phyloP scores from a whole-genome alignment of 345 rosid species.

The Eucalyptus shirleyi region DNA sequence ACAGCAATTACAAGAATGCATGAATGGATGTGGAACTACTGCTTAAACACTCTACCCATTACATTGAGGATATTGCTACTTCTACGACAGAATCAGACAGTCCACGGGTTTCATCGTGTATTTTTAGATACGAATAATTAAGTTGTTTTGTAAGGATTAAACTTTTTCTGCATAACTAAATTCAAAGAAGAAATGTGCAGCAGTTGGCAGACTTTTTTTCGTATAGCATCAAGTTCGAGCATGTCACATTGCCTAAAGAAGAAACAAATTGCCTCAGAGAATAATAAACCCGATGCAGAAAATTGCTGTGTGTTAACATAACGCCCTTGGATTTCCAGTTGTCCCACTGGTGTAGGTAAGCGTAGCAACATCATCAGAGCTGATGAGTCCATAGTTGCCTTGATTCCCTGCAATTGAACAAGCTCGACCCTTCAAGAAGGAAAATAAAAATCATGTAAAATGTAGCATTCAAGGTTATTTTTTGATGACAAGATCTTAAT shows the following conservation, averaged over 20 bases:
- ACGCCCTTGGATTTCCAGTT: constrained; percentile 91
- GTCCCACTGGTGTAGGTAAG: constrained; percentile 90
- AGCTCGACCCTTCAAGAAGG: background rate
- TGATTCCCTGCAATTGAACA: constrained; percentile 24
- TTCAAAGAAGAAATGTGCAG: background rate
- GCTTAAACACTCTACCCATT: background rate
- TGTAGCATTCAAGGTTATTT: background rate
- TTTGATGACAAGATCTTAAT: background rate
- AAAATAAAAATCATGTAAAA: background rate
- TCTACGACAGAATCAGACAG: background rate
- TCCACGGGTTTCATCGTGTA: background rate
- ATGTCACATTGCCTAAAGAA: background rate
- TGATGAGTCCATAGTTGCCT: constrained; percentile 35
- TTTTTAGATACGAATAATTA: background rate
- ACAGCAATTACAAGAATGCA: background rate
- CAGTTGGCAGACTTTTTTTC: background rate
- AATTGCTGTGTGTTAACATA: constrained; percentile 81
- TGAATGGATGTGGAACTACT: background rate
- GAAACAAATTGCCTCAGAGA: background rate
- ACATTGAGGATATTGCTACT: background rate
- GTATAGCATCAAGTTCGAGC: background rate
- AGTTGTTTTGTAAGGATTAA: background rate
- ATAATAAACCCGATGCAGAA: constrained; percentile 69
- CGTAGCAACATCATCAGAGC: constrained; percentile 61
- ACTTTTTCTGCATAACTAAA: background rate